Evolutionary conservation across 2,329 filamentous ascomycete species (phyloP), one percentile per base, ranked within the genome.

Genomic region (Huntiella moniliformis): DNA sequence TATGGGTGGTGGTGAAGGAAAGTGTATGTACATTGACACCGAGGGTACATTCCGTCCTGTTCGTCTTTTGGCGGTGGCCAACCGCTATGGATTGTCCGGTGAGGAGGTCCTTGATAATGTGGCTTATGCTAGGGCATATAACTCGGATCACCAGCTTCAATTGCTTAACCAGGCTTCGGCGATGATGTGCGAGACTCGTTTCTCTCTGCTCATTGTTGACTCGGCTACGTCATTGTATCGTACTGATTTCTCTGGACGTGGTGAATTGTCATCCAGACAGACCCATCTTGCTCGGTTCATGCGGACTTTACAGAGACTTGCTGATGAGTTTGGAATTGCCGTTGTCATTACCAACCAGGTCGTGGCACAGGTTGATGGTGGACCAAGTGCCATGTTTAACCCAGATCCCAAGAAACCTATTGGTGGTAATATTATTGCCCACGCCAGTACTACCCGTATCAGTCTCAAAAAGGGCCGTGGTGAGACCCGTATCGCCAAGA

Each of bases 171-270:
- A 96, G 61, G 92, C 91, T 3, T 82, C 91, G 2, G 78, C 86
- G 51, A 98, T 98, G 91, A 98, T 98, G 92, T 95, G 87, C 48
- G 92, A 98, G 66, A 98, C 91, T 0, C 78, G 91, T 3, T 98
- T 98, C 62, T 96, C 91, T 3, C 72, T 98, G 6, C 76, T 98
- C 42, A 78, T 98, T 42, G 91, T 98, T 47, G 91, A 98, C 63
- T 94, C 86, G 47, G 92, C 92, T 11, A 98, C 91, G 0, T 81
- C 88, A 2, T 72, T 98, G 2, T 98, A 98, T 62, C 78, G 91
- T 53, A 98, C 91, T 0, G 91, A 98, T 58, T 98, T 96, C 62
- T 76, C 86, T 52, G 91, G 91, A n/a, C 81, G 91, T 61, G 92
- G 91, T 49, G 91, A 98, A 62, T 72, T 98, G 31, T 94, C 86